Percentiles rank a stretch among this genome's conserved stretches.
Evolutionary conservation across 176 grass and related monocot genomes (phyloP).

Genomic region (Themeda triandra): DNA sequence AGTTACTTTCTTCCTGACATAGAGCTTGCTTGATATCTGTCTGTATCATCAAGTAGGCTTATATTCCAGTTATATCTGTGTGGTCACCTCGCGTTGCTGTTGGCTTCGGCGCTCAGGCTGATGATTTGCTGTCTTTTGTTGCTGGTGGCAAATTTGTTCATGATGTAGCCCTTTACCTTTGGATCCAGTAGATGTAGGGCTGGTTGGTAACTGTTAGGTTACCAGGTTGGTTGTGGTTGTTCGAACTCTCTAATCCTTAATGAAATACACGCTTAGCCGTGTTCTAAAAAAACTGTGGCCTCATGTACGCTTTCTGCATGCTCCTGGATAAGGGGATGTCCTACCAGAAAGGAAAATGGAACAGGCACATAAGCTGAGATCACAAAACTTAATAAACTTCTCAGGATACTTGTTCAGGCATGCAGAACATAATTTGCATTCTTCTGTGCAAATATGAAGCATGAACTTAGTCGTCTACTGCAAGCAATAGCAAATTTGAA

Average conservation of each 20-base stretch:
- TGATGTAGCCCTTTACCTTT: too few relatives aligned
- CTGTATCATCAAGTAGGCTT: neutral
- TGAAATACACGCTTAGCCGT: too few relatives aligned
- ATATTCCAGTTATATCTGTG: neutral
- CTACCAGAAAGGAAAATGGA: neutral
- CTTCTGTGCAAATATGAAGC: neutral
- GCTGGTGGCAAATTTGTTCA: too few relatives aligned
- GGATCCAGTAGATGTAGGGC: too few relatives aligned
- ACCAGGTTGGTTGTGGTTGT: too few relatives aligned
- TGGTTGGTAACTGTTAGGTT: too few relatives aligned
- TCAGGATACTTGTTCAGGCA: neutral
- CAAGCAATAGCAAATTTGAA: neutral
- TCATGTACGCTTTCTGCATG: neutral
- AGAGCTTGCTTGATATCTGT: neutral
- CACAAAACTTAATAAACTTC: neutral
- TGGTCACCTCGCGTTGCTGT: too few relatives aligned
- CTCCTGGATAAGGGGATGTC: neutral
- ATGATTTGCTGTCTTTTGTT: too few relatives aligned
- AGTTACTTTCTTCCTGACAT: constrained; percentile 12
- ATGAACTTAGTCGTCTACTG: neutral
- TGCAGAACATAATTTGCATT: neutral
- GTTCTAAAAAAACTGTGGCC: neutral
- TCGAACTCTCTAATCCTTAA: too few relatives aligned
- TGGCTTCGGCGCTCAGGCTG: too few relatives aligned
- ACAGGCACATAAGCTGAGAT: neutral